Evolutionary conservation across 1,139 yeast genomes (phyloP), one percentile per base, ranked within the genome.

Genomic region (Blastobotrys buckinghamii): DNA sequence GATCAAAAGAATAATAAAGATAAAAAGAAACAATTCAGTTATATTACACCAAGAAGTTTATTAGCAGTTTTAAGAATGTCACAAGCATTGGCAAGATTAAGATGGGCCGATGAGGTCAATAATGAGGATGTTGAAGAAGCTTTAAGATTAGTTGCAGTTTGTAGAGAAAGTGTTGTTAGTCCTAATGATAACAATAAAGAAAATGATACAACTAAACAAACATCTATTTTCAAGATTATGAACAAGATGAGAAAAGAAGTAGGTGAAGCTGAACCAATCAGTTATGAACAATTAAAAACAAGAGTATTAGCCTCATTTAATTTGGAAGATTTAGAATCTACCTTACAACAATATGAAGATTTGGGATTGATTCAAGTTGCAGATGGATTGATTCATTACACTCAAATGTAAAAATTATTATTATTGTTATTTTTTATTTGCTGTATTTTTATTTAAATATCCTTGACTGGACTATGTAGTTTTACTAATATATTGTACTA

Each of bases 101-200:
- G 97, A 61, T 87, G 92, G 65, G 82, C 83, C 51, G 75, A 83
- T 54, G 70, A 65, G 15, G 98, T 94, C 8, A 75, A 75, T 26
- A 70, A 75, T 46, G 86, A 78, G 53, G 98, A 94, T 67, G 97
- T 94, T 35, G 97, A 94, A 62, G 99, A 94, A 70, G 96, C 98
- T 0, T 73, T 94, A 60, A 78, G 98, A 61, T 76, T 94, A 58
- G 74, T 84, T 52, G 84, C 84, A 58, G 96, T 87, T 17, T 88
- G 96, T 24, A 87, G 90, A 67, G 82, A 87, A 48, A 84, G 96
- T 15, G 75, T 92, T 59, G 78, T 74, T 53, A 72, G 66, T 58
- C 55, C 47, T 20, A 60, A 55, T 20, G 59, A 58, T 22, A 57
- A 56, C 16, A 65, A 59, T 22, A 4, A 22, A 22, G 24, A 39